Base-by-base conservation (phyloP, 768 basidiomycete species). In the Holtermanniella nyarrowii region DNA sequence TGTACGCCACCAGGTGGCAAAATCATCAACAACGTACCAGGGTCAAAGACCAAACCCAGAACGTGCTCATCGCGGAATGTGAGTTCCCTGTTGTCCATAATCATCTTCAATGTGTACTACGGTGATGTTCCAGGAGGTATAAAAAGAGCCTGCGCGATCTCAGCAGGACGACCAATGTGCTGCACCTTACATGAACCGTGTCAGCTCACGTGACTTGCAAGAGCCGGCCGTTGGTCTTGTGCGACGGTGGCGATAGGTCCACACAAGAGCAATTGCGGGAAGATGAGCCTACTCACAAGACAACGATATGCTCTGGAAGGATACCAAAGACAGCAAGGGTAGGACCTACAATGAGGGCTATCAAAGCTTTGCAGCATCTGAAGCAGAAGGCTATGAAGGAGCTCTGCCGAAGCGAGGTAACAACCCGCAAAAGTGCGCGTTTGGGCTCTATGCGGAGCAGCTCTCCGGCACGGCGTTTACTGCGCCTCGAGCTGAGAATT, bases 381-480 rank as follows among this genome's bases (percentile, higher is more conserved):
- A 37, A 16, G 31, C 31, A 16, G 10, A 7, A 16, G 31, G 31
- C 31, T 37, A 37, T 16, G 31, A 37, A 16, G 31, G 31, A 7
- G 31, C 31, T 7, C 31, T 37, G 16, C 31, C 31, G 7, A 16
- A 7, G 10, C 31, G 31, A 7, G 31, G 31, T 16, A 37, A 37
- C 31, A 37, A 37, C 16, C 31, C 31, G 31, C 31, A 37, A 16
- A 37, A 37, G 16, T 37, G 31, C 16, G 10, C 31, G 60, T 82
- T 81, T 63, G 80, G 77, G 49, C 68, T 83, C 4, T 83, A 83
- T 59, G 74, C 76, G 1, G 81, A 83, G 63, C 76, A 75, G 57
- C 76, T 72, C 65, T 81, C 79, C 14, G 81, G 81, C 21, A 71
- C 79, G 0, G 77, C 81, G 0, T 82, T 82, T 61, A 77, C 79